These are phyloP conservation scores for Agrocybe praecox DNA, from an alignment of 768 basidiomycete species.

Conservation along the genomic window DNA sequence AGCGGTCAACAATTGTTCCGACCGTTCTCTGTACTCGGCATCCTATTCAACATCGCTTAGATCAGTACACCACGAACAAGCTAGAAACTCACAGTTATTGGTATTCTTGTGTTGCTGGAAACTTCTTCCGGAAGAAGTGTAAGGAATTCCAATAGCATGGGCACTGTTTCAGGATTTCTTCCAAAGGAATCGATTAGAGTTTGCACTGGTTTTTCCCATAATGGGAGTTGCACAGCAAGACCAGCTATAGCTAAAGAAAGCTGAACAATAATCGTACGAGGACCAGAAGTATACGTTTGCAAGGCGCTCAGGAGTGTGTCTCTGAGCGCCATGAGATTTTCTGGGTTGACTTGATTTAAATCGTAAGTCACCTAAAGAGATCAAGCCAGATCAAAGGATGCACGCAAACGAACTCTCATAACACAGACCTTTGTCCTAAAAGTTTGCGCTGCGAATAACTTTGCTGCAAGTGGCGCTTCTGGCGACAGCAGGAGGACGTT, in stretches of 20 bases:
- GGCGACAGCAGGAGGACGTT: constrained; percentile 86
- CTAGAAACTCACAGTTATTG: constrained; percentile 70
- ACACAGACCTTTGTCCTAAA: constrained; percentile 86
- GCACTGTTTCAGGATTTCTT: constrained; percentile 80
- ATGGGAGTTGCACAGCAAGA: constrained; percentile 84
- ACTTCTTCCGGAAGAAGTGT: constrained; percentile 91
- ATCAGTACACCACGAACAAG: not conserved
- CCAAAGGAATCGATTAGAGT: constrained; percentile 87
- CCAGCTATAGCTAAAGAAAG: constrained; percentile 90
- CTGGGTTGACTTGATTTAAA: constrained; percentile 80
- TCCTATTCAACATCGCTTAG: constrained; percentile 47
- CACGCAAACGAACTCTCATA: constrained; percentile 9
- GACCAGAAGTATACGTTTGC: constrained; percentile 71
- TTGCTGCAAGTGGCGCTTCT: constrained; percentile 77
- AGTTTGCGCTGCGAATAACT: constrained; percentile 95
- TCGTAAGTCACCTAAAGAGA: constrained; percentile 87
- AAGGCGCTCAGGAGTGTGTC: constrained; percentile 86
- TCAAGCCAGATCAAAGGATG: constrained; percentile 32
- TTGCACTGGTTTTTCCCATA: constrained; percentile 83
- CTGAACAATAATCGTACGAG: constrained; percentile 84
- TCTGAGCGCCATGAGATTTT: constrained; percentile 76
- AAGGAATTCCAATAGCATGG: constrained; percentile 85
- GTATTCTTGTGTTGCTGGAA: constrained; percentile 81
- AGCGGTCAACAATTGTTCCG: constrained; percentile 59
- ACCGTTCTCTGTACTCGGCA: constrained; percentile 70